phyloP scores from a whole-genome alignment of 1,139 yeast species.

The Saccharomyces pastorianus region DNA sequence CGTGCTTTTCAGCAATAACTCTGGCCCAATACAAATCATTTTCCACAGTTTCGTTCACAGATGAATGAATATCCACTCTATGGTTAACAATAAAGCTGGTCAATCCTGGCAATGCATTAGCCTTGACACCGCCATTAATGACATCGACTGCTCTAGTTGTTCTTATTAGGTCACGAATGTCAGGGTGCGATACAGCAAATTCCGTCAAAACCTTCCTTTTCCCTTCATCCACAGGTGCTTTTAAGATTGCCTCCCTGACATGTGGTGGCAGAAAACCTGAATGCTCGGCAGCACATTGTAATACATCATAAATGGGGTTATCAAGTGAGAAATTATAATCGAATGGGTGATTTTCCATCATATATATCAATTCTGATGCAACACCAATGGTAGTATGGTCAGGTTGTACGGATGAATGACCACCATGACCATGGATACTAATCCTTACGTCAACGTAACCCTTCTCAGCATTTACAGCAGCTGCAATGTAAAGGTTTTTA shows the following conservation, averaged over 20 bases:
- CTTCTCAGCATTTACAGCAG: conserved; percentile 60
- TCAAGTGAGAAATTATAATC: conserved; percentile 37
- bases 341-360: conserved; percentile 46
- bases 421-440: conserved; percentile 52
- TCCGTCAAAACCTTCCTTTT: conserved; percentile 18
- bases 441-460: conserved; percentile 49
- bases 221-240: conserved; percentile 17
- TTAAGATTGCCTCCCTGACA: conserved; percentile 18
- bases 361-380: conserved; percentile 43
- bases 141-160: conserved; percentile 59
- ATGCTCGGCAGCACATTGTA: conserved; percentile 42
- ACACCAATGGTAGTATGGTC: conserved; percentile 66
- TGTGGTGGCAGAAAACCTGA: conserved; percentile 16
- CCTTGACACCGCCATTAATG: conserved; percentile 53
- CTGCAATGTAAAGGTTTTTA: conserved; percentile 43
- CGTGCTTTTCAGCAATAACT: conserved; percentile 39
- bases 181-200: conserved; percentile 25
- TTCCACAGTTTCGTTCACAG: conserved; percentile 37
- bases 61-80: conserved; percentile 45
- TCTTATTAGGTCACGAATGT: conserved; percentile 37
- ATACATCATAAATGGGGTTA: conserved; percentile 43
- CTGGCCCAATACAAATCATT: conserved; percentile 36
- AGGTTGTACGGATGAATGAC: conserved; percentile 69
- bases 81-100: conserved; percentile 48
- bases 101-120: conserved; percentile 68